Evolutionary conservation across 2,329 filamentous ascomycete genomes (phyloP), one percentile per base, ranked within the genome.

Genomic region (Colletotrichum tabaci): DNA sequence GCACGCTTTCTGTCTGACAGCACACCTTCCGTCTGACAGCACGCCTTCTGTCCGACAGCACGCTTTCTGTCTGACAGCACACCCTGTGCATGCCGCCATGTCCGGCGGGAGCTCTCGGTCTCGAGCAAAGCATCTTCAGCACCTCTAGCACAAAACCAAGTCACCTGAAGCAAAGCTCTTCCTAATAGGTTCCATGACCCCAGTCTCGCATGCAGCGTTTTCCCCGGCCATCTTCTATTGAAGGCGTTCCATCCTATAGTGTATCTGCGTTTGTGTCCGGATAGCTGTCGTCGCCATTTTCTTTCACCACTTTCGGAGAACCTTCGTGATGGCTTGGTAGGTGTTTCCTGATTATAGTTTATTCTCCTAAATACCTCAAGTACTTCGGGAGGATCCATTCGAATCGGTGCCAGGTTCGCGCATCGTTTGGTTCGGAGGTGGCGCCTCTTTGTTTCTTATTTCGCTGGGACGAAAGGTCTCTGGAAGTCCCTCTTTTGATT

Each of bases 341-440:
- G 30, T 56, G 12, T 16, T 13, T 23, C 1, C 13, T 10, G n/a
- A 16, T n/a, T 8, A 23, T 1, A 23, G 9, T 23, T 18, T 21
- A 9, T 38, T 38, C 35, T 38, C 9, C 35, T 38, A 38, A 38
- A 38, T 8, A 15, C 10, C 21, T 62, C 47, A 62, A 12, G 35
- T 13, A 1, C 42, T 62, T 10, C 35, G 53, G 30, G 26, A 64
- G 4, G 30, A 58, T 26, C 57, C 38, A 3, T 10, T 23, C 6
- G 13, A 7, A 44, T 47, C 42, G 16, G 60, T 18, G 35, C 49
- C 47, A 30, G 53, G 10, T n/a, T 53, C 10, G 18, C 38, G 26
- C 38, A 44, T 69, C 47, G 65, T 56, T 38, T 42, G 18, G 40
- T 52, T 64, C 52, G 58, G 10, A 18, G 26, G n/a, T 10, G 49